Evolutionary conservation across 2,329 filamentous ascomycete species (phyloP).

Genomic region (Aspergillus chevalieri): DNA sequence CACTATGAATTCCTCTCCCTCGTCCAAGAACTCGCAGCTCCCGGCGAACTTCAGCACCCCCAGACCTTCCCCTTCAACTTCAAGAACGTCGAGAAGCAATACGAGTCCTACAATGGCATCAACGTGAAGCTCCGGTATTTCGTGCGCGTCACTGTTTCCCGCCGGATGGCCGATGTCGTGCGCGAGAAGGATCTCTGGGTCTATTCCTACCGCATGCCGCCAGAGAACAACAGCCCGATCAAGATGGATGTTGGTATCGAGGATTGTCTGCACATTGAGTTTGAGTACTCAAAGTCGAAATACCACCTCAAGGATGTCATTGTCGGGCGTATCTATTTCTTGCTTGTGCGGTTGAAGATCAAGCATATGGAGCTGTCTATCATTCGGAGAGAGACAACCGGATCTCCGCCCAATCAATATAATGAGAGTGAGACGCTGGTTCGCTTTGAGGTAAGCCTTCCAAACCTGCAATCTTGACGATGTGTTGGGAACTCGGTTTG

Average conservation of each 20-base stretch:
- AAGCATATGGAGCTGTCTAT: constrained; percentile 99
- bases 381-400: constrained; percentile 92
- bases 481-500: neutral
- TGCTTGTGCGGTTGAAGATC: constrained; percentile 95
- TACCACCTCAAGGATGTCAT: constrained; percentile 99
- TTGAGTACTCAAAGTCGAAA: constrained; percentile 98
- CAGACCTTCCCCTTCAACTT: constrained; percentile 99
- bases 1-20: constrained; percentile 98
- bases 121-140: constrained; percentile 99
- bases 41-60: constrained; percentile 95
- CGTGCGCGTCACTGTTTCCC: constrained; percentile 89
- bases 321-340: constrained; percentile 95
- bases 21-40: constrained; percentile 91
- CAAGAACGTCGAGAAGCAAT: constrained; percentile 99
- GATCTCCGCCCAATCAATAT: constrained; percentile 95
- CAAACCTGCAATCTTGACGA: neutral
- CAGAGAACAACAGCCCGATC: constrained; percentile 96
- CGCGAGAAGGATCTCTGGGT: constrained; percentile 99
- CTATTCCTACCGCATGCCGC: constrained; percentile 95
- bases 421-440: constrained; percentile 98
- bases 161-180: constrained; percentile 95
- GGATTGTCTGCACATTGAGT: constrained; percentile 98
- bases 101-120: constrained; percentile 99
- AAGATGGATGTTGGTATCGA: constrained; percentile 99
- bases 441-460: constrained; percentile 69